phyloP scores from a whole-genome alignment of 768 basidiomycete genomes.

The Pleurotus pulmonarius region DNA sequence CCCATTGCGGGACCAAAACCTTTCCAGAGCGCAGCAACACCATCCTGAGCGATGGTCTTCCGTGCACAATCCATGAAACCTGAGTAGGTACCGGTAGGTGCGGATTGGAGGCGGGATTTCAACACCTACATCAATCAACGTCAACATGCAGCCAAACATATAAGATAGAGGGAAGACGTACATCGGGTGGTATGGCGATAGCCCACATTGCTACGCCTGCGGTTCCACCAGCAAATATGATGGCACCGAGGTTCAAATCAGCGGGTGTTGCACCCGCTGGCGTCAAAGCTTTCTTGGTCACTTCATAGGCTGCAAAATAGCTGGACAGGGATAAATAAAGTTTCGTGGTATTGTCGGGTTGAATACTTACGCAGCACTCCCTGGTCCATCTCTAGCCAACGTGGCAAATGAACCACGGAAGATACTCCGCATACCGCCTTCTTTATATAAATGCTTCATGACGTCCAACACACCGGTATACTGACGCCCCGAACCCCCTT shows the following conservation, averaged over 20 bases:
- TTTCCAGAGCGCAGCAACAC: constrained; percentile 87
- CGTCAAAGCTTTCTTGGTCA: constrained; percentile 83
- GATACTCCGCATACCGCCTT: constrained; percentile 89
- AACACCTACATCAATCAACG: constrained; percentile 57
- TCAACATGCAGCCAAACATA: background rate
- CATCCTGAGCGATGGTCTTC: constrained; percentile 89
- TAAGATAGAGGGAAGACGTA: constrained; percentile 32
- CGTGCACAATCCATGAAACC: constrained; percentile 90
- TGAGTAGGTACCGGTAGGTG: constrained; percentile 95
- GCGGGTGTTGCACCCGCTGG: constrained; percentile 76
- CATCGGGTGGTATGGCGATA: constrained; percentile 95
- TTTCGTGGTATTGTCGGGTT: background rate
- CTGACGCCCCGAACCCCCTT: constrained; percentile 63
- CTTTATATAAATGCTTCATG: constrained; percentile 83
- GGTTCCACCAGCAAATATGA: constrained; percentile 89
- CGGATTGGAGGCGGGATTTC: constrained; percentile 94
- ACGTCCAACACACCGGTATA: constrained; percentile 95
- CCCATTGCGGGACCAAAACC: constrained; percentile 98
- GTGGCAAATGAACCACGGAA: constrained; percentile 95
- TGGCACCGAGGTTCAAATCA: constrained; percentile 79
- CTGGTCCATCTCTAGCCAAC: constrained; percentile 91
- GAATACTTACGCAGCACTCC: constrained; percentile 83
- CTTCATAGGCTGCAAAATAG: constrained; percentile 97
- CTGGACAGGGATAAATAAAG: constrained; percentile 32
- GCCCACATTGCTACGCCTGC: constrained; percentile 99